Evolutionary conservation across 148 eudicot species (phyloP).

Genomic region (Chenopodium album): DNA sequence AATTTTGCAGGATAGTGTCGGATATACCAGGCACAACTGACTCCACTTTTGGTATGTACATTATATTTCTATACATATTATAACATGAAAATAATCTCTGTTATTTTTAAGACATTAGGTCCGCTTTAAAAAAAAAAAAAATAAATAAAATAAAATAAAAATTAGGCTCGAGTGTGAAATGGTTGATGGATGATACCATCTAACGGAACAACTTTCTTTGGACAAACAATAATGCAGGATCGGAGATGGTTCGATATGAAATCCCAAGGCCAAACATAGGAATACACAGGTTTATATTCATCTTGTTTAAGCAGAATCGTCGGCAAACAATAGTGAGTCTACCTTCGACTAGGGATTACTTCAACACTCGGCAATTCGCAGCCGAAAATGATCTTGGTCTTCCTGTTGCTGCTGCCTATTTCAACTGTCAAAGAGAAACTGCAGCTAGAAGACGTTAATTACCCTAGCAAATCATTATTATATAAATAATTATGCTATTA

Average conservation of each 20-base stretch:
- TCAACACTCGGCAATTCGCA: conserved; percentile 62
- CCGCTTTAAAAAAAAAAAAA: no score
- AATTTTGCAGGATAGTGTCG: conserved; percentile 70
- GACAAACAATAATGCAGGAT: conserved; percentile 41
- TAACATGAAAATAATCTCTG: background rate
- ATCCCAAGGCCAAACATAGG: conserved; percentile 92
- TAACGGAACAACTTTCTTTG: background rate
- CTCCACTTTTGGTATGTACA: conserved; percentile 63
- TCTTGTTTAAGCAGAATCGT: conserved; percentile 65
- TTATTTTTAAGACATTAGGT: no score
- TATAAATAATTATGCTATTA: background rate
- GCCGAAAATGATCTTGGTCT: conserved; percentile 58
- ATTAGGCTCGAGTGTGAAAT: no score
- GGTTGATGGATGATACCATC: no score
- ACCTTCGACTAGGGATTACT: conserved; percentile 61
- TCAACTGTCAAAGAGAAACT: conserved; percentile 79
- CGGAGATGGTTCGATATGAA: conserved; percentile 71
- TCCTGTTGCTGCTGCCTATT: conserved; percentile 84
- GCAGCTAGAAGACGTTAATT: conserved; percentile 69
- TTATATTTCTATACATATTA: background rate
- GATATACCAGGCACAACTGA: conserved; percentile 97
- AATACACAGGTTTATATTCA: conserved; percentile 78
- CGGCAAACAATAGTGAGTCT: conserved; percentile 33
- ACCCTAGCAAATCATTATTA: background rate
- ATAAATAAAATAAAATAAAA: no score